Evolutionary conservation across 768 basidiomycete species (phyloP).

Genomic region (Mrakia gelida): DNA sequence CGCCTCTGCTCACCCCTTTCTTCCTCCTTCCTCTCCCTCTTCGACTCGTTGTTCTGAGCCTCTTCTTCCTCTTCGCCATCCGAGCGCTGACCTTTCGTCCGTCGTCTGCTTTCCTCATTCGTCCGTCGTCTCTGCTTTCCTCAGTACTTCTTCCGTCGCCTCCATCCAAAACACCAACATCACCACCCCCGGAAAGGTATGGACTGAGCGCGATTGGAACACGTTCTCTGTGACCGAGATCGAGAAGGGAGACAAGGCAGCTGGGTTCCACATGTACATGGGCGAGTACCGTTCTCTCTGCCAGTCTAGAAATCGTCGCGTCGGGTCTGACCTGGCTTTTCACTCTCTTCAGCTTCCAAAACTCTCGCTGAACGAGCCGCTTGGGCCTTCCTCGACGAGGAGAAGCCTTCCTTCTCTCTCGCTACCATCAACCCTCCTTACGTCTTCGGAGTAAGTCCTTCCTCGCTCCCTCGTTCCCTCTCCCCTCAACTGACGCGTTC

Average conservation of each 20-base stretch:
- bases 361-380: constrained; percentile 61
- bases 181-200: constrained; percentile 29
- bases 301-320: no score
- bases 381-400: constrained; percentile 48
- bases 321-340: constrained; percentile 34
- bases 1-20: neutral
- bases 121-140: neutral
- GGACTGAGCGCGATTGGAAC: constrained; percentile 56
- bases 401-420: constrained; percentile 50
- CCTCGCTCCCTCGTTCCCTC: neutral
- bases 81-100: no score
- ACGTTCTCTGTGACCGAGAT: constrained; percentile 49
- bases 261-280: constrained; percentile 43
- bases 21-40: neutral
- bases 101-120: no score
- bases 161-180: constrained; percentile 41
- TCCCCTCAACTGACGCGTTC: neutral
- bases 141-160: constrained; percentile 57
- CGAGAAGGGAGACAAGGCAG: constrained; percentile 52
- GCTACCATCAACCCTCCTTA: constrained; percentile 55
- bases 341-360: constrained; percentile 54
- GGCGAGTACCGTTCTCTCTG: neutral
- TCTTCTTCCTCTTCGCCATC: neutral
- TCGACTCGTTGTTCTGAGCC: neutral
- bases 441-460: neutral